Evolutionary conservation across 257 asterid species (phyloP).

Genomic region (Nicotiana knightiana): DNA sequence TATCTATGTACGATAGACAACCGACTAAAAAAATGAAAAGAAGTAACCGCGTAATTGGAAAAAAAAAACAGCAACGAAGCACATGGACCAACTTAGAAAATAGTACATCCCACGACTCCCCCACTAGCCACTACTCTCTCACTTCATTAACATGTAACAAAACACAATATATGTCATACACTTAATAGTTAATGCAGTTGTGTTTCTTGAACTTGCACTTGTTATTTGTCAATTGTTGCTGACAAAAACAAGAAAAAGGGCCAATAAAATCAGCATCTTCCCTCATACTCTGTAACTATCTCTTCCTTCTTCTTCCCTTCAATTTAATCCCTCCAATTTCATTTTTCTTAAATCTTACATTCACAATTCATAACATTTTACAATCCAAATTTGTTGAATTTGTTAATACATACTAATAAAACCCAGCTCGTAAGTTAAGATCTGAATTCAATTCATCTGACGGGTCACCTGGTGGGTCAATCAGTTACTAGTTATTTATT

Average conservation of each 20-base stretch:
- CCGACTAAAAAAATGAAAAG: no score
- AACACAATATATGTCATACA: neutral
- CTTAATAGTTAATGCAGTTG: neutral
- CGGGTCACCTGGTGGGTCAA: conserved; percentile 1
- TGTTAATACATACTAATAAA: neutral
- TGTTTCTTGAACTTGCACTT: neutral
- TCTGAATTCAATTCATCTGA: neutral
- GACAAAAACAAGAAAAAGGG: neutral
- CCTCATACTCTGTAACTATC: neutral
- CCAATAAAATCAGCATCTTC: neutral
- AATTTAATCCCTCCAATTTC: neutral
- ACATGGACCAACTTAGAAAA: neutral
- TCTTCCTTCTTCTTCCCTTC: neutral
- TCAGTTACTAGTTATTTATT: neutral
- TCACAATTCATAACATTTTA: neutral
- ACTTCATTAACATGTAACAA: neutral
- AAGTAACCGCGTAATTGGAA: no score
- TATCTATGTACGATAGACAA: no score
- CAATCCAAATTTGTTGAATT: neutral
- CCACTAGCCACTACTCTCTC: neutral
- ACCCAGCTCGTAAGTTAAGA: neutral
- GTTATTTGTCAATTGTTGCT: neutral
- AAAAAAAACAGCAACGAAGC: neutral
- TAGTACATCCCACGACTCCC: neutral
- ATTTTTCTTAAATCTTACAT: neutral